These are phyloP conservation scores for Linum trigynum DNA, from an alignment of 345 rosid genomes.

Conservation along the genomic window DNA sequence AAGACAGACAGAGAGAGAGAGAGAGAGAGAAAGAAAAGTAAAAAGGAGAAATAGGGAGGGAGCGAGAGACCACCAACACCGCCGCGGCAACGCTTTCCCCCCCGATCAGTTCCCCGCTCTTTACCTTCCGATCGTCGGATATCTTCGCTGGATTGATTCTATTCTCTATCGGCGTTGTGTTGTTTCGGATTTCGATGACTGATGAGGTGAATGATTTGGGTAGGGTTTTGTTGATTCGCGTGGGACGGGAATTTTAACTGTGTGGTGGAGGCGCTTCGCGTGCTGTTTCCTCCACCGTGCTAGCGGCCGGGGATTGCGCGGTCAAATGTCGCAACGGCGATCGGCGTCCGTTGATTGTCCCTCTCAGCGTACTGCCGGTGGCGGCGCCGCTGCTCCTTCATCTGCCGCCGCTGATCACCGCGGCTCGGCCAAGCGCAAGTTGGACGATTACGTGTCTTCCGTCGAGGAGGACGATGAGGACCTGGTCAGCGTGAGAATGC, in stretches of 20 bases:
- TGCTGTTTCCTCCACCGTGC: slow-evolving; percentile 34
- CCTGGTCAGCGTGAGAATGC: slow-evolving; percentile 45
- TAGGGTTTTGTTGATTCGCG: not conserved
- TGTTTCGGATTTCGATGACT: not conserved
- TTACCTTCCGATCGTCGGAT: not conserved
- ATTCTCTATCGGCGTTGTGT: not conserved
- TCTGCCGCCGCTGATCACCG: slow-evolving; percentile 20
- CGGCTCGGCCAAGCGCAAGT: slow-evolving; percentile 49
- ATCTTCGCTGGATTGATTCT: not conserved
- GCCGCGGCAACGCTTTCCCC: not conserved
- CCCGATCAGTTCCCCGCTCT: no score
- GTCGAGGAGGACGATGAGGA: slow-evolving; percentile 30
- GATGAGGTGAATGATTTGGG: not conserved
- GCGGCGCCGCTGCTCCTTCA: slow-evolving; percentile 6
- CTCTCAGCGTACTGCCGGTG: slow-evolving; percentile 5
- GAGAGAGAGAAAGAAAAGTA: no score
- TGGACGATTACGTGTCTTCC: slow-evolving; percentile 48
- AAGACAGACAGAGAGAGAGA: no score
- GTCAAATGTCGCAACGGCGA: slow-evolving; percentile 42
- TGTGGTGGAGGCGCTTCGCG: slow-evolving; percentile 10
- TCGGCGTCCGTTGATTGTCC: slow-evolving; percentile 30
- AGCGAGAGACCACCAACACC: not conserved
- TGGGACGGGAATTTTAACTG: not conserved
- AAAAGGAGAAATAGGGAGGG: not conserved
- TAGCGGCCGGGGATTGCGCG: slow-evolving; percentile 30